A percentile compares a stretch with the other conserved stretches of the same genome.
These are phyloP conservation scores for Cymbopogon citratus DNA, from an alignment of 176 grass and related monocot genomes.

Conservation along the genomic window DNA sequence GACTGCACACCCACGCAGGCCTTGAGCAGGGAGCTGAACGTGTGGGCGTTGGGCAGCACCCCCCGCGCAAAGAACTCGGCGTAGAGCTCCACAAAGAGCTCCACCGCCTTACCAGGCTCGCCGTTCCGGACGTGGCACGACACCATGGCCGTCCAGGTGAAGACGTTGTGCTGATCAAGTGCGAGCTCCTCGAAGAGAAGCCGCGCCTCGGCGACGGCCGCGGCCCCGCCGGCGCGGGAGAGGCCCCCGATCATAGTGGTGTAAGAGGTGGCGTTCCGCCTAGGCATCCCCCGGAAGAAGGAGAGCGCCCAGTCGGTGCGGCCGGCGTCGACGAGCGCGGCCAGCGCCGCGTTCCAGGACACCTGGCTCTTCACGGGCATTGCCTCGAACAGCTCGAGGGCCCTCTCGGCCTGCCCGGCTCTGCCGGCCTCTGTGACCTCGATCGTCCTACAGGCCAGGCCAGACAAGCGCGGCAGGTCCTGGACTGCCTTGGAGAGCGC, in stretches of 20 bases:
- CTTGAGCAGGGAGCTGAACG: conserved; percentile 47
- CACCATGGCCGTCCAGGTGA: conserved; percentile 55
- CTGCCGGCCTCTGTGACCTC: too few species aligned
- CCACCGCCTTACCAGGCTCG: conserved; percentile 24
- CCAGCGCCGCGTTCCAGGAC: conserved; percentile 45
- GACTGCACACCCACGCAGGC: conserved; percentile 24
- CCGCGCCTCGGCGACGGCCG: neutral
- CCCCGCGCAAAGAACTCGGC: conserved; percentile 21
- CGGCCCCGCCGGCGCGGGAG: neutral
- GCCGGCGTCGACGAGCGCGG: conserved; percentile 29
- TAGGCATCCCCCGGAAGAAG: too few species aligned
- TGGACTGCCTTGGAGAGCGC: neutral
- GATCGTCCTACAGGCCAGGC: neutral
- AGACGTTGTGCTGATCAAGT: conserved; percentile 36
- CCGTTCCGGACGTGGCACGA: conserved; percentile 44
- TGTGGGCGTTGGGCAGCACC: conserved; percentile 43
- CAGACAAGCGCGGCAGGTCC: neutral
- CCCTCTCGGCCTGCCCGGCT: too few species aligned
- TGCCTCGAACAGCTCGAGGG: too few species aligned
- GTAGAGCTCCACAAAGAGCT: conserved; percentile 39
- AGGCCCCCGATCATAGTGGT: too few species aligned
- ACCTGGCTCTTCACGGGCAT: conserved; percentile 40
- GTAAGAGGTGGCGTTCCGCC: too few species aligned
- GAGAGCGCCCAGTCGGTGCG: conserved; percentile 18
- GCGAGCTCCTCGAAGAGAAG: conserved; percentile 18